Evolutionary conservation across 805 yeast genomes (phyloP).

Genomic region (Candida nemodendra): DNA sequence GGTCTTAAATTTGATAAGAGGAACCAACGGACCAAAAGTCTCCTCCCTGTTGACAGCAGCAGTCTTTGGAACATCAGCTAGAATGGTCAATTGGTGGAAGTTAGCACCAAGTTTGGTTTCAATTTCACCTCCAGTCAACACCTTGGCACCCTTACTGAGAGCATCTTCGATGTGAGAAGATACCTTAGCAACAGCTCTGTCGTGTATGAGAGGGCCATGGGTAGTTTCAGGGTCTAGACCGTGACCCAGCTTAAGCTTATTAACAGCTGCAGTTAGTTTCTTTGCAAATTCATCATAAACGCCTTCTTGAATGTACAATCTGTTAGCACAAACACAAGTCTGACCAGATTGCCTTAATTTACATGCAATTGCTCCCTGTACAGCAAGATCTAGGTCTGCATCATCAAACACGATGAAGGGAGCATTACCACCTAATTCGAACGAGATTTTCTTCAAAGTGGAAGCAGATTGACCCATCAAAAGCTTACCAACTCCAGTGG

Average conservation of each 20-base stretch:
- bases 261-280: slow-evolving; percentile 46
- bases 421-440: slow-evolving; percentile 82
- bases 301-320: slow-evolving; percentile 61
- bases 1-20: slow-evolving; percentile 60
- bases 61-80: slow-evolving; percentile 54
- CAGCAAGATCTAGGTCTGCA: slow-evolving; percentile 65
- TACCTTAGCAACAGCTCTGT: slow-evolving; percentile 61
- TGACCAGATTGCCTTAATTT: slow-evolving; percentile 80
- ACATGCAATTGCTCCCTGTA: slow-evolving; percentile 60
- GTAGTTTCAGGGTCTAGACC: slow-evolving; percentile 59
- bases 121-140: slow-evolving; percentile 59
- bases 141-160: slow-evolving; percentile 57
- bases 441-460: slow-evolving; percentile 65
- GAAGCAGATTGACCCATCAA: slow-evolving; percentile 60
- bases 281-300: slow-evolving; percentile 62
- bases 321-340: slow-evolving; percentile 78
- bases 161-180: slow-evolving; percentile 66
- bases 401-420: slow-evolving; percentile 76
- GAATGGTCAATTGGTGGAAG: slow-evolving; percentile 67
- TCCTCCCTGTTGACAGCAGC: slow-evolving; percentile 67
- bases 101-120: slow-evolving; percentile 56
- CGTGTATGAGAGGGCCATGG: slow-evolving; percentile 76
- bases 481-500: slow-evolving; percentile 69
- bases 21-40: slow-evolving; percentile 81
- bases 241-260: slow-evolving; percentile 53